phyloP scores from a whole-genome alignment of 805 yeast genomes.

The Ogataea trehaloabstinens region DNA sequence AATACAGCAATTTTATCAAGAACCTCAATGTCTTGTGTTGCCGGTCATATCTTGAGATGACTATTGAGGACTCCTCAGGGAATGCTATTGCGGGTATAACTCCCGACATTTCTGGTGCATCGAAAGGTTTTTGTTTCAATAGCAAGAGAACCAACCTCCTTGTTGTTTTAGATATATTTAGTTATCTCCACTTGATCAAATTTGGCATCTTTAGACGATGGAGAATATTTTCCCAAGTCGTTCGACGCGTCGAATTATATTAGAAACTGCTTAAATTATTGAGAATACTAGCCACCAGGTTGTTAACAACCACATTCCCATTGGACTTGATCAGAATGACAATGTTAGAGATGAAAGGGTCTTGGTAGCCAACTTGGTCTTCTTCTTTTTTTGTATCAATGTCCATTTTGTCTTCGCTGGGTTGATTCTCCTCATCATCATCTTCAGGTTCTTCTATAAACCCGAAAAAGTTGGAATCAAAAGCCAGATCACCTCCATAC shows the following conservation, averaged over 20 bases:
- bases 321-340: constrained; percentile 14
- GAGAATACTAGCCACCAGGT: constrained; percentile 17
- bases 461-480: constrained; percentile 30
- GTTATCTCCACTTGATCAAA: not conserved
- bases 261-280: constrained; percentile 9
- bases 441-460: constrained; percentile 29
- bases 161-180: no score
- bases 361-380: constrained; percentile 6
- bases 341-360: constrained; percentile 21
- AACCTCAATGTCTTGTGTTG: constrained; percentile 30
- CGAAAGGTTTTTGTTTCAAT: not conserved
- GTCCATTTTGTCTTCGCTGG: constrained; percentile 5
- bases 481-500: constrained; percentile 17
- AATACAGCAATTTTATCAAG: constrained; percentile 31
- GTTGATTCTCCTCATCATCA: constrained; percentile 6
- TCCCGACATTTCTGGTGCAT: constrained; percentile 9
- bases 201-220: not conserved
- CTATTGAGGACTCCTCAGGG: constrained; percentile 29
- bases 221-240: not conserved
- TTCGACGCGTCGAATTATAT: not conserved
- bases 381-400: constrained; percentile 6
- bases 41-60: constrained; percentile 4
- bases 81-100: constrained; percentile 29
- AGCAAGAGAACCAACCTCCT: no score
- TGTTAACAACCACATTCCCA: constrained; percentile 15